phyloP scores from a whole-genome alignment of 306 rosid species.

The Chamaecrista fasciculata region DNA sequence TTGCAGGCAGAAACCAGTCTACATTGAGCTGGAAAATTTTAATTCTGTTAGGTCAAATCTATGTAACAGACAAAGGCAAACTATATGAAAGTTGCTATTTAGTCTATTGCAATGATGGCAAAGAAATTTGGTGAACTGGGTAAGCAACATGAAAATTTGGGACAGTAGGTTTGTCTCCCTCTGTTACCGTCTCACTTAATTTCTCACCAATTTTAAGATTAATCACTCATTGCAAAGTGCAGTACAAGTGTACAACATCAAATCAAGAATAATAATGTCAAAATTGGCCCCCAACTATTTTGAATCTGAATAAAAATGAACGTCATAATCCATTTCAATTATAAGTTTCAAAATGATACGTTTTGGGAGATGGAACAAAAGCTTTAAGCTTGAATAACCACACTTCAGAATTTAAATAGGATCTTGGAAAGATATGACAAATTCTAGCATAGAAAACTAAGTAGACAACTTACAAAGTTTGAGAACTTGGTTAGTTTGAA shows the following conservation, averaged over 20 bases:
- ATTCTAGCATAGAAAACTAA: slow-evolving; percentile 5
- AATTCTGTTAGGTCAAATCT: slow-evolving; percentile 22
- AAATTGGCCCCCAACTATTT: not conserved
- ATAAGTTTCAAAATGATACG: not conserved
- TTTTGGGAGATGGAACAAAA: not conserved
- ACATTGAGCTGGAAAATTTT: slow-evolving; percentile 63
- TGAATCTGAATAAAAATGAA: not conserved
- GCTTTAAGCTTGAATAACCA: not conserved
- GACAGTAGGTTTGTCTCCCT: not conserved
- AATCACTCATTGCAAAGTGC: too few species aligned
- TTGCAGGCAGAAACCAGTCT: slow-evolving; percentile 86
- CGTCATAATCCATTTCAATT: not conserved
- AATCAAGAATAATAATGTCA: not conserved
- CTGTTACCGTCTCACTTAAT: not conserved
- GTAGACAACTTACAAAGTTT: slow-evolving; percentile 69
- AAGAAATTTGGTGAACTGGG: not conserved
- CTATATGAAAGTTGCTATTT: not conserved
- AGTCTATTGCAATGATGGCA: slow-evolving; percentile 18
- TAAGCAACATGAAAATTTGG: slow-evolving; percentile 11
- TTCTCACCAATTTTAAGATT: not conserved
- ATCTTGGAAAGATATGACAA: not conserved
- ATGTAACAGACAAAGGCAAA: slow-evolving; percentile 19
- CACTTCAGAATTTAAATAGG: not conserved
- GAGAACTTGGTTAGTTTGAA: slow-evolving; percentile 63
- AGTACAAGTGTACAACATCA: not conserved